A percentile compares a stretch with the other conserved stretches of the same genome.
Evolutionary conservation across 2,329 filamentous ascomycete genomes (phyloP).

Genomic region (Neobulgaria alba): DNA sequence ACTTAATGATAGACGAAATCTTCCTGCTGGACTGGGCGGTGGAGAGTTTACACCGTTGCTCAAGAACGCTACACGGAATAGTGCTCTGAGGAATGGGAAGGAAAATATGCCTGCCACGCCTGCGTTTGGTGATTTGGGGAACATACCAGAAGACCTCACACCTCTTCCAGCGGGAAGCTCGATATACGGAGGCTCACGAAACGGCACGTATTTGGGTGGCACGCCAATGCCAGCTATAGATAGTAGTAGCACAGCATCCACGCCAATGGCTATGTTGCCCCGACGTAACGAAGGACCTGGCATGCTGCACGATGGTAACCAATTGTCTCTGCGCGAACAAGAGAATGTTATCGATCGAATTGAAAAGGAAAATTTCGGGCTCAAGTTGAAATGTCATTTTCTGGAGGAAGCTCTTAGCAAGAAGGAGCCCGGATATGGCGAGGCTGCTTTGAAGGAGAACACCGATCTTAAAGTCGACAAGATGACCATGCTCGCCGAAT

Average conservation of each 20-base stretch:
- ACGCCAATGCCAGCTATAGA: slow-evolving; percentile 70
- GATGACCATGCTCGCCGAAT: slow-evolving; percentile 79
- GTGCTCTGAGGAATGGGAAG: slow-evolving; percentile 55
- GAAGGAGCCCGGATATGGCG: slow-evolving; percentile 80
- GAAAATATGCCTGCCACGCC: slow-evolving; percentile 62
- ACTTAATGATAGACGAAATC: slow-evolving; percentile 62
- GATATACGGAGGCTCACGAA: slow-evolving; percentile 56
- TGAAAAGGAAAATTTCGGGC: slow-evolving; percentile 95
- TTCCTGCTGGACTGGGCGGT: slow-evolving; percentile 50
- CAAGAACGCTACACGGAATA: slow-evolving; percentile 69
- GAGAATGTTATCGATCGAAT: slow-evolving; percentile 93
- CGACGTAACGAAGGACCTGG: slow-evolving; percentile 55
- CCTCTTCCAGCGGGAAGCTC: slow-evolving; percentile 68
- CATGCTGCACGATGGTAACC: slow-evolving; percentile 75
- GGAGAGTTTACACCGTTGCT: slow-evolving; percentile 92
- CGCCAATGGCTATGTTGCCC: slow-evolving; percentile 65
- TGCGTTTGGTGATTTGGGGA: slow-evolving; percentile 50
- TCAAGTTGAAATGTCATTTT: slow-evolving; percentile 96
- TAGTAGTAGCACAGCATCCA: slow-evolving; percentile 74
- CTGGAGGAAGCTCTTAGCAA: slow-evolving; percentile 85
- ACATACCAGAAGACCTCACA: slow-evolving; percentile 64
- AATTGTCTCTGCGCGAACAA: slow-evolving; percentile 86
- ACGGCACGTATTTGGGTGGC: slow-evolving; percentile 52
- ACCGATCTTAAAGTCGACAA: slow-evolving; percentile 92
- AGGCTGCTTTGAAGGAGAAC: slow-evolving; percentile 85